Base-by-base conservation (phyloP, 2,329 filamentous ascomycete genomes). In the Pseudocercospora pini-densiflorae region DNA sequence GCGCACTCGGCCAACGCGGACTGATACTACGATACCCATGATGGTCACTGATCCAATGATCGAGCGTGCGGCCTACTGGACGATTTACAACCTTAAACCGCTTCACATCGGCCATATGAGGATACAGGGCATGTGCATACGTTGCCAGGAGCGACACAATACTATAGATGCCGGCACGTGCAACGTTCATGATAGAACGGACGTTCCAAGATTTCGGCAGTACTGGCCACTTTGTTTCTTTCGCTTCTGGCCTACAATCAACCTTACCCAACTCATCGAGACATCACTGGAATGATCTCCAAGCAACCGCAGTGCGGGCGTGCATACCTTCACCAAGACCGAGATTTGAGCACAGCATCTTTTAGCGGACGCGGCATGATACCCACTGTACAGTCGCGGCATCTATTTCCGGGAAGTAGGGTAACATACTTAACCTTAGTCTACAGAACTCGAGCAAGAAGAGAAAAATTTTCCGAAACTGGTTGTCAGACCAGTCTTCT, bases 381-480 rank as follows among this genome's bases (percentile, higher is more conserved):
- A 54, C 49, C 49, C 49, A 24, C 49, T 29, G 49, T 54, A 54
- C 49, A 54, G 49, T 54, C 49, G 49, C 49, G 14, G 14, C n/a
- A 47, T 47, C 40, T 31, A 31, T 45, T 45, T 19, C 40, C 40
- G 14, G 40, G 40, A 45, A n/a, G 29, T 55, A 31, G 29, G 51
- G 51, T 31, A 55, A 24, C 29, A 55, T 55, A 55, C 51, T 55
- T 55, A 55, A 55, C 29, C 40, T 45, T 45, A 45, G 40, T 45
- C 40, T 45, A 45, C 19, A 16, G 29, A 31, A 31, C 29, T 31
- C 29, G 29, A 45, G 40, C 14, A 45, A 45, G 40, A 45, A 45
- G 40, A 45, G 40, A 45, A 45, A 45, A n/a, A 16, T 45, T 45
- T 45, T 19, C 40, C 19, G 19, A 16, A 45, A 19, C 40, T 45